phyloP scores from a whole-genome alignment of 2,329 filamentous ascomycete genomes.

The Botrytis elliptica region DNA sequence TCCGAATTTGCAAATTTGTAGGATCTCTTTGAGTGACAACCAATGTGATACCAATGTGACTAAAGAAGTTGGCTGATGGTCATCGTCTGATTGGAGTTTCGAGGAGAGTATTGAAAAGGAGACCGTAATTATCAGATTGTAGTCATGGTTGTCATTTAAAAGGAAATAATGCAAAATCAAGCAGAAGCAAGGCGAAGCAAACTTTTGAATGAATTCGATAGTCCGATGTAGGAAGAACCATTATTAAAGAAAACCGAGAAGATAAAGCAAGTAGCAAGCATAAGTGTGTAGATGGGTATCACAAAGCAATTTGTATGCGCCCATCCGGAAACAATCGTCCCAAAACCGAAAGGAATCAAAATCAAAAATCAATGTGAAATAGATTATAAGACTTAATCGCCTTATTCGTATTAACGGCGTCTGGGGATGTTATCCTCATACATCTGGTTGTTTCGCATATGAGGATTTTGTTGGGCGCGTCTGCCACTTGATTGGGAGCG shows the following conservation, averaged over 20 bases:
- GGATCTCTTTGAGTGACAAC: not conserved
- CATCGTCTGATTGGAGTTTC: constrained; percentile 4
- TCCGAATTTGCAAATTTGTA: not conserved
- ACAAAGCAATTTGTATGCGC: not conserved
- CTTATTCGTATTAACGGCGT: not conserved
- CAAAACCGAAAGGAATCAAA: constrained; percentile 4
- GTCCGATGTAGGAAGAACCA: constrained; percentile 4
- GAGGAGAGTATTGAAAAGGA: constrained; percentile 3
- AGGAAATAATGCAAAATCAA: not conserved
- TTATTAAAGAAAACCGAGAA: not conserved
- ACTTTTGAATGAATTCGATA: not conserved
- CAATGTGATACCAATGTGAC: not conserved
- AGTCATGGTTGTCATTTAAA: not conserved
- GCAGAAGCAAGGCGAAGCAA: not conserved
- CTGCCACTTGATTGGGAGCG: constrained; percentile 1
- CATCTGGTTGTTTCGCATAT: constrained; percentile 13
- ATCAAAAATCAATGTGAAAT: not conserved
- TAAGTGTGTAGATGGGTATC: constrained; percentile 10
- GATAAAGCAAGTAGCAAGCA: not conserved
- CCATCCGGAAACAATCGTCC: not conserved
- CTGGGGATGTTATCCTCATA: not conserved
- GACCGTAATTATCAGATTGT: not conserved
- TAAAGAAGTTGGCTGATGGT: not conserved
- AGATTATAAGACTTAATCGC: not conserved
- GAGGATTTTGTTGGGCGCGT: not conserved